Base-by-base conservation (phyloP, 2,329 filamentous ascomycete genomes). In the Aciculosporium take region DNA sequence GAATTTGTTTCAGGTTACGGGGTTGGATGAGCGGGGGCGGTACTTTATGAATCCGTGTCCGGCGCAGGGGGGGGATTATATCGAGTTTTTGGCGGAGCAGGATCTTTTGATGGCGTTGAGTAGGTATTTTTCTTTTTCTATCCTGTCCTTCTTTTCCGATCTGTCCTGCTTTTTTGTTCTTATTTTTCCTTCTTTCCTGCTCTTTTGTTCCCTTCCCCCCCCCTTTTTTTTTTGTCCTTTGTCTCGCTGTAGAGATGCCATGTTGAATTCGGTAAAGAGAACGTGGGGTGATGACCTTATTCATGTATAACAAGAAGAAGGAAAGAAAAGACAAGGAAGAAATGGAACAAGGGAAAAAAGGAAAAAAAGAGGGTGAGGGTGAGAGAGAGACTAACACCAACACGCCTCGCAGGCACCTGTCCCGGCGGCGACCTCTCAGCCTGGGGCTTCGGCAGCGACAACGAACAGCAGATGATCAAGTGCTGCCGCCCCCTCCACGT, bases 1-100 rank as follows among this genome's bases (percentile, higher is more conserved):
- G 41, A 93, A 93, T 53, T 67, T 93, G 3, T 91, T 93, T 55
- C 85, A 93, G 57, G 83, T 88, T 6, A 91, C 85, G 0, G 84
- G 84, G 0, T 56, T 91, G 36, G 80, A 91, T 51, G 66, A 72
- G 40, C 53, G 79, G 45, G 84, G 82, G 0, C 71, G 76, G 40
- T 89, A 88, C 49, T 88, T 84, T 46, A 93, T 93, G 71, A 76
- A 69, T 43, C 69, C 74, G 0, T 73, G 68, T 43, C 75, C 75
- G 0, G 75, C 74, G 0, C 56, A 62, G 41, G 49, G 58, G 6
- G 72, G 68, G 0, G 74, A 79, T 44, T 76, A 70, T 42, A 74
- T 89, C 43, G 81, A 86, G 58, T 87, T 91, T 54, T 75, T 91
- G 45, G 83, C 84, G 0, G 85, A 91, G 64, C 74, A 83, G 52